Evolutionary conservation across 2,329 filamentous ascomycete species (phyloP).

Genomic region (Cryoendolithus antarcticus): DNA sequence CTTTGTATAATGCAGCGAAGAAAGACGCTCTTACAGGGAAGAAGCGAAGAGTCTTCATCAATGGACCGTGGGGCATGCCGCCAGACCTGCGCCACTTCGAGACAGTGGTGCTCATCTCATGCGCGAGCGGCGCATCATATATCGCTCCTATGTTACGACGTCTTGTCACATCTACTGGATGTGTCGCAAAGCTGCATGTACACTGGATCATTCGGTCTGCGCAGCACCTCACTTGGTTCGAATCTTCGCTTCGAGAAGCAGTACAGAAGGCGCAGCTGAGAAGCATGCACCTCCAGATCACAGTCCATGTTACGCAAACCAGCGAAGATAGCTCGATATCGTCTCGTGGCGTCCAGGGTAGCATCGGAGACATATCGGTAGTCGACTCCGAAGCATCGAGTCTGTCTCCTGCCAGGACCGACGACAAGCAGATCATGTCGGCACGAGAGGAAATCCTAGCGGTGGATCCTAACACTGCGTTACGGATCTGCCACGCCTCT

Average conservation of each 20-base stretch:
- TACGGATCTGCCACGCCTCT: slow-evolving; percentile 25
- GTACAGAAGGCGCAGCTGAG: slow-evolving; percentile 36
- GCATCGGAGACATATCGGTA: no score
- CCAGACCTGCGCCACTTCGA: slow-evolving; percentile 44
- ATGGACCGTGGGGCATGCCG: slow-evolving; percentile 20
- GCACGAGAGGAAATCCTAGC: no score
- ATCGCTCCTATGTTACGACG: slow-evolving; percentile 44
- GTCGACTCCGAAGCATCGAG: no score
- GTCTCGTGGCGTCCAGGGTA: no score
- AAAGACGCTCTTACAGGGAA: slow-evolving; percentile 5
- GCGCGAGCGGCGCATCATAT: slow-evolving; percentile 49
- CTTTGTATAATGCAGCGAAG: slow-evolving; percentile 13
- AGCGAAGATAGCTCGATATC: background rate
- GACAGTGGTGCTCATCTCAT: slow-evolving; percentile 46
- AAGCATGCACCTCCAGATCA: slow-evolving; percentile 39
- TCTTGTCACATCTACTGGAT: slow-evolving; percentile 31
- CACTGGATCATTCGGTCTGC: slow-evolving; percentile 19
- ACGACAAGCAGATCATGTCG: no score
- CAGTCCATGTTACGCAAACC: slow-evolving; percentile 38
- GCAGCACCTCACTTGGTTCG: slow-evolving; percentile 15
- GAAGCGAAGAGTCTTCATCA: slow-evolving; percentile 14
- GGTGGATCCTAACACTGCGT: slow-evolving; percentile 21
- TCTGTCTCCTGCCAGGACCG: no score
- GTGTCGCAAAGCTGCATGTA: slow-evolving; percentile 14
- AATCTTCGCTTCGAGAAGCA: slow-evolving; percentile 11